A percentile compares a stretch with the other conserved stretches of the same genome.
These are phyloP conservation scores for Intubia oerlemansii DNA, from an alignment of 2,329 filamentous ascomycete species.

Conservation along the genomic window DNA sequence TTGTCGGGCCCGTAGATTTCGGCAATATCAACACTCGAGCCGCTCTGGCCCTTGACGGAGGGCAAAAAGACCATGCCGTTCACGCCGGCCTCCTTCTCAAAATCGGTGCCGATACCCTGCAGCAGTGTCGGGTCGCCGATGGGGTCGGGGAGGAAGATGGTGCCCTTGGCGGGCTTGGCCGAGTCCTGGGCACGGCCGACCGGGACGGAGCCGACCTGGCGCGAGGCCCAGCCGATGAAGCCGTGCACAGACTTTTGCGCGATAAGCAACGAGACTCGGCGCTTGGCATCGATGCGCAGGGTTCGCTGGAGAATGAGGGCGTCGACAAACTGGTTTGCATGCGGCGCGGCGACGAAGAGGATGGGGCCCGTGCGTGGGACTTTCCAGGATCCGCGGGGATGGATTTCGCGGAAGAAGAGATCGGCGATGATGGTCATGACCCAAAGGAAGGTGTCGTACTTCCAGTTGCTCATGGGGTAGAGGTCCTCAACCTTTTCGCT, in stretches of 20 bases:
- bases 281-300: slow-evolving; percentile 65
- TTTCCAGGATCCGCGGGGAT: slow-evolving; percentile 87
- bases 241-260: slow-evolving; percentile 90
- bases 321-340: slow-evolving; percentile 97
- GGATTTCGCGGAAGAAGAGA: slow-evolving; percentile 94
- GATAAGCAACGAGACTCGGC: slow-evolving; percentile 79
- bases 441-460: slow-evolving; percentile 62
- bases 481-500: no score
- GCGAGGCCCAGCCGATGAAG: slow-evolving; percentile 75
- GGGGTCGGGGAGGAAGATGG: slow-evolving; percentile 75
- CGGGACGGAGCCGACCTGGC: slow-evolving; percentile 74
- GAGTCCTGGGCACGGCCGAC: slow-evolving; percentile 81
- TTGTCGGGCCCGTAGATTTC: slow-evolving; percentile 65
- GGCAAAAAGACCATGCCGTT: slow-evolving; percentile 78
- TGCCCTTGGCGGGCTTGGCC: slow-evolving; percentile 58
- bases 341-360: slow-evolving; percentile 88
- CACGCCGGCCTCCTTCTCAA: slow-evolving; percentile 52
- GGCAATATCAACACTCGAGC: slow-evolving; percentile 65
- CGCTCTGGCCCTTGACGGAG: slow-evolving; percentile 52
- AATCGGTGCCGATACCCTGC: slow-evolving; percentile 61
- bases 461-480: slow-evolving; percentile 49
- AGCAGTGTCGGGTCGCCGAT: slow-evolving; percentile 65
- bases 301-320: slow-evolving; percentile 84
- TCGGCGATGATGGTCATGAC: slow-evolving; percentile 68
- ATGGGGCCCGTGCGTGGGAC: slow-evolving; percentile 75